Percentiles rank a stretch among this genome's conserved stretches.
Evolutionary conservation across 495 filamentous ascomycete species (phyloP).

Genomic region (Penicillium daleae): DNA sequence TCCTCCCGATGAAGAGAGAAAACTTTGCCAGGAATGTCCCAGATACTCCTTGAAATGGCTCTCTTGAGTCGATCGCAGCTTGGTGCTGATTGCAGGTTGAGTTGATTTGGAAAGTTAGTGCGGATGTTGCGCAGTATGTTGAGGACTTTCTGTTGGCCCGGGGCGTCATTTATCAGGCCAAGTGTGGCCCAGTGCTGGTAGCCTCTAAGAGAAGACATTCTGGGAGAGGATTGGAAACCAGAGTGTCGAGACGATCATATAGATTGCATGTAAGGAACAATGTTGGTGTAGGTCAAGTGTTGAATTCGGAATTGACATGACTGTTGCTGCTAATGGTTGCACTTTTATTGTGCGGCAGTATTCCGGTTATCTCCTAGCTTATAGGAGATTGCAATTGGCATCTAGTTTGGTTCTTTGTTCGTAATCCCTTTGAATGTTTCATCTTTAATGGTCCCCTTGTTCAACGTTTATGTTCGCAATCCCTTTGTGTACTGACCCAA

Average conservation of each 20-base stretch:
- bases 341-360: neutral
- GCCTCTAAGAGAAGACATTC: neutral
- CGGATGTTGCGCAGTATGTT: neutral
- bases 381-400: neutral
- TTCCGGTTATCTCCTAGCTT: neutral
- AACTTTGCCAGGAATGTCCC: neutral
- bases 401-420: neutral
- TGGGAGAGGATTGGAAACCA: neutral
- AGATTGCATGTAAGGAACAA: neutral
- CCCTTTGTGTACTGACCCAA: neutral
- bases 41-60: neutral
- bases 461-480: too few species aligned
- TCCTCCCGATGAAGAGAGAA: neutral
- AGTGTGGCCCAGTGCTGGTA: neutral
- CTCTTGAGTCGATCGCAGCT: neutral
- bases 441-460: neutral
- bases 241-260: neutral
- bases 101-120: neutral
- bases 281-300: neutral
- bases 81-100: neutral
- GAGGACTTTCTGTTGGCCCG: neutral
- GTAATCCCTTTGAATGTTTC: neutral
- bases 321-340: neutral
- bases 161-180: neutral
- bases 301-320: too few species aligned